Base-by-base conservation (phyloP, 1,284 basidiomycete genomes). In the Phylloboletellus chloephorus region DNA sequence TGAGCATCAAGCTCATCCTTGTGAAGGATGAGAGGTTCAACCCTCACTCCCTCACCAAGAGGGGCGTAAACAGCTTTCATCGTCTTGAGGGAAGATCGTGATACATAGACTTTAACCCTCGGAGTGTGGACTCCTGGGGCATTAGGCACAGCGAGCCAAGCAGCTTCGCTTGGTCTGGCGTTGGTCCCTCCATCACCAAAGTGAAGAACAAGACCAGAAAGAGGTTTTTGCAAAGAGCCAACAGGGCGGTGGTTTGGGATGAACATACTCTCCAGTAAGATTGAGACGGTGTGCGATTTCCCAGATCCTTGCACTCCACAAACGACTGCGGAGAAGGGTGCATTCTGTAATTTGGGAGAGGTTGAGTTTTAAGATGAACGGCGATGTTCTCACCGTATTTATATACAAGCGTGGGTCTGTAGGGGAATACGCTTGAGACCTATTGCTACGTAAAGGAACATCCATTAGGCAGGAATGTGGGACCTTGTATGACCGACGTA, bases 281-380 rank as follows among this genome's bases (percentile, higher is more conserved):
- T 71, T 0, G 80, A 74, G 0, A 83, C 73, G 0, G 78, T 83
- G 37, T 85, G 82, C 0, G 79, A 82, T 52, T 86, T 86, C 12
- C 82, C 82, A 0, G 80, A 78, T 0, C 82, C 78, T 60, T 80
- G 78, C 0, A 80, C 78, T 0, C 78, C 78, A 31, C 78, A 80
- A 5, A 80, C 69, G 13, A 76, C 51, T 0, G 73, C 73, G 1
- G 78, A 79, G 46, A 79, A 75, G 0, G 78, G 77, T 0, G 77
- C 67, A 50, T 79, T 79, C 77, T 78, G 40, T 33, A 2, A 41
- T 16, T 12, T 24, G 28, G 13, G 30, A 39, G 17, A 46, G 2
- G 19, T 10, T 41, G 33, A 46, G 13, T 11, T 17, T 33, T 17
- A 31, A 16, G 19, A 31, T 7, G 31, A 28, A 23, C 2, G 10